phyloP scores from a whole-genome alignment of 345 rosid species.

The Hibiscus tridactylites region DNA sequence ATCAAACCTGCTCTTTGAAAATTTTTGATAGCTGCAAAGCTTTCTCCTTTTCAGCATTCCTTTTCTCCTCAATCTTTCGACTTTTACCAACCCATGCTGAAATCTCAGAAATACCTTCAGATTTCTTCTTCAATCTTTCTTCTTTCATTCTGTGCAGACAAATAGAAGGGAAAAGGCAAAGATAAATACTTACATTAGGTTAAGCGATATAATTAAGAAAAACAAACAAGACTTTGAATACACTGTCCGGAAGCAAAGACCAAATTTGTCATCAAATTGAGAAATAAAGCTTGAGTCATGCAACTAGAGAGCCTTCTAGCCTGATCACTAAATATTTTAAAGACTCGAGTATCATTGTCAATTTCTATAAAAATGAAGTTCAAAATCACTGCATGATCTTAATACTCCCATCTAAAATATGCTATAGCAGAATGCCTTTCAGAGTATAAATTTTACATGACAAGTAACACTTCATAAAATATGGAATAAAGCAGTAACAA shows the following conservation, averaged over 20 bases:
- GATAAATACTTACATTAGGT: background rate
- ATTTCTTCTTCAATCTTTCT: constrained; percentile 58
- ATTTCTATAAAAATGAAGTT: background rate
- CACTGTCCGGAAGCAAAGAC: background rate
- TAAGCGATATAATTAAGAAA: background rate
- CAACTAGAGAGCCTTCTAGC: background rate
- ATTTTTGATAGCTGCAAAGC: constrained; percentile 64
- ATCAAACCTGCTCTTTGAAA: constrained; percentile 86
- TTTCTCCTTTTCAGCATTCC: constrained; percentile 66
- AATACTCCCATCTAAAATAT: background rate
- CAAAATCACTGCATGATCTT: background rate
- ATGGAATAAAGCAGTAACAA: background rate
- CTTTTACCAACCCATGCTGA: constrained; percentile 68
- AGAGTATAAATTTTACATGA: background rate
- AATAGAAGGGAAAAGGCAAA: background rate
- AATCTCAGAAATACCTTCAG: constrained; percentile 57
- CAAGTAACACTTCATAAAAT: background rate
- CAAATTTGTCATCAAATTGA: background rate
- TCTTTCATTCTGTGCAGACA: constrained; percentile 63
- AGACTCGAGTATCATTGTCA: background rate
- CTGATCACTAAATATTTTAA: background rate
- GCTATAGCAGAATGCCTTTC: background rate
- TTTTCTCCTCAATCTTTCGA: constrained; percentile 69
- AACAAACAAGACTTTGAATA: background rate
- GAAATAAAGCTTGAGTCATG: background rate